Percentiles rank a stretch among this genome's conserved stretches.
These are phyloP conservation scores for Ilyonectria destructans DNA, from an alignment of 2,329 filamentous ascomycete genomes.

Conservation along the genomic window DNA sequence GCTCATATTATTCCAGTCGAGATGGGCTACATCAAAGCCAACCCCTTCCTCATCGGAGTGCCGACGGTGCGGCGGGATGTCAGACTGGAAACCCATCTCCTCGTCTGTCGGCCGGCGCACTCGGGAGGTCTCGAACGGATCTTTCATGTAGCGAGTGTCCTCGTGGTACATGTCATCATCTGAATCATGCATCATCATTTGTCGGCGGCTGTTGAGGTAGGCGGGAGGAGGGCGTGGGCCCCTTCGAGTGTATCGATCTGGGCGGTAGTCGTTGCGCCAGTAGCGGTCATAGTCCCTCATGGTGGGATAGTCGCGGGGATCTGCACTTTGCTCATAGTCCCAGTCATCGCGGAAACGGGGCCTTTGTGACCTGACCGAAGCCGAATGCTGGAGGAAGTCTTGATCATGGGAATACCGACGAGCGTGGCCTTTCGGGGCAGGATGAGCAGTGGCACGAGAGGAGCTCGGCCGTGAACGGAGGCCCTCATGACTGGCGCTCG, in stretches of 20 bases:
- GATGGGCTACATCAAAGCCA: slow-evolving; percentile 42
- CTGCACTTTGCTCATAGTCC: slow-evolving; percentile 42
- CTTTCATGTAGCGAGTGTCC: slow-evolving; percentile 37
- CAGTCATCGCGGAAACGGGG: slow-evolving; percentile 46
- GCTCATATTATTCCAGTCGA: slow-evolving; percentile 59
- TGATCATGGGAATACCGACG: slow-evolving; percentile 41
- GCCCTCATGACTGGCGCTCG: slow-evolving; percentile 40
- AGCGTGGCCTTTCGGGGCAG: slow-evolving; percentile 31
- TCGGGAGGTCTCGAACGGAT: slow-evolving; percentile 34
- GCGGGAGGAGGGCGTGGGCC: slow-evolving; percentile 46
- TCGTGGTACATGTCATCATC: slow-evolving; percentile 46
- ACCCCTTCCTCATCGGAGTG: slow-evolving; percentile 30
- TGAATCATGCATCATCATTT: slow-evolving; percentile 40
- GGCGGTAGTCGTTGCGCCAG: slow-evolving; percentile 44
- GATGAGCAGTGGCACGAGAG: slow-evolving; percentile 39
- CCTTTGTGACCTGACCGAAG: slow-evolving; percentile 42
- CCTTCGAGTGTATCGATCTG: slow-evolving; percentile 45
- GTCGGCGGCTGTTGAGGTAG: slow-evolving; percentile 43
- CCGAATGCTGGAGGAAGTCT: slow-evolving; percentile 43
- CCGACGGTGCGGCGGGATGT: slow-evolving; percentile 28
- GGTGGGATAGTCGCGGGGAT: slow-evolving; percentile 39
- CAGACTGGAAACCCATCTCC: slow-evolving; percentile 41
- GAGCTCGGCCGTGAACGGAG: slow-evolving; percentile 39
- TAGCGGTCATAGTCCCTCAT: slow-evolving; percentile 46
- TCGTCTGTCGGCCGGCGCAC: slow-evolving; percentile 43